Evolutionary conservation across 352 stramenopile genomes (phyloP), one percentile per base, ranked within the genome.

Genomic region (Phytopythium ostracodes): DNA sequence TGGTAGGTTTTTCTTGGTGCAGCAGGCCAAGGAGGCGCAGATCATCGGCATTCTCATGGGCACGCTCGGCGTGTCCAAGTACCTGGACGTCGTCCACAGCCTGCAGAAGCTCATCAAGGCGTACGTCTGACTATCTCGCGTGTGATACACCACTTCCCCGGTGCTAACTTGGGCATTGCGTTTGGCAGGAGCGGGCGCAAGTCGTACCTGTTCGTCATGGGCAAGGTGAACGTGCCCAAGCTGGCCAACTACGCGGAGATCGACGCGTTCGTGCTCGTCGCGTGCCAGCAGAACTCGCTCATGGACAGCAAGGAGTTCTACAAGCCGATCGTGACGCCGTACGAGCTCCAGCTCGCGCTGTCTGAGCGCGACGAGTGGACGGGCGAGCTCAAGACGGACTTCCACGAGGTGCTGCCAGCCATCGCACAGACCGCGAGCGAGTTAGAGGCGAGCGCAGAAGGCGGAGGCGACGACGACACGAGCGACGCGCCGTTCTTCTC

Each of bases 171-270:
- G 18, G 20, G 49, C 0, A 44, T 36, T 50, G 64, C 59, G 49
- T 20, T 47, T 44, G 65, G 51, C 64, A 98, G 83, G 72, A 96
- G 76, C 31, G 93, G 94, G 20, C 89, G 94, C 54, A 97, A 98
- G 63, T 96, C 87, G 49, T 99, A 99, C 65, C 86, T 96, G 29
- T 98, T 99, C 72, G 87, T 97, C 15, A 94, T 99, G 27, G 97
- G 97, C 44, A 99, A 99, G 72, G 84, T 99, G 33, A 98, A 99
- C 71, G 87, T 97, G 18, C 90, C 95, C 18, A 99, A 99, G 76
- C 81, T 99, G 22, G 89, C 93, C 20, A 99, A 99, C 66, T 99
- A 98, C 86, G 92, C 92, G 17, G 95, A 99, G 70, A 98, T 99
- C 72, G 97, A 99, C 65, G 94, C 86, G 49, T 99, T 98, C 66